These are phyloP conservation scores for Chlorophyllum brunneum DNA, from an alignment of 768 basidiomycete species.

Conservation along the genomic window DNA sequence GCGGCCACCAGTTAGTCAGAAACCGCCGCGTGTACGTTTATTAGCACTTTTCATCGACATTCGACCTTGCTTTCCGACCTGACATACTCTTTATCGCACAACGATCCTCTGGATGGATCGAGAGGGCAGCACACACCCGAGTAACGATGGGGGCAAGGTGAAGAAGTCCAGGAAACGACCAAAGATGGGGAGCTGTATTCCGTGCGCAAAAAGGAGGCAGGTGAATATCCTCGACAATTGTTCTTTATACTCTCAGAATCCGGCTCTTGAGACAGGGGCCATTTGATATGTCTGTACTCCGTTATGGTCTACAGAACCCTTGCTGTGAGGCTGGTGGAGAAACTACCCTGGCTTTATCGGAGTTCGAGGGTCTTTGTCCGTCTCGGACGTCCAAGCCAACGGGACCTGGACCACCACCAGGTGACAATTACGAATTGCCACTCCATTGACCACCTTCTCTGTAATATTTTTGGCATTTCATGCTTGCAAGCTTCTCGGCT, in stretches of 20 bases:
- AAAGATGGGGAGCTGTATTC: slow-evolving; percentile 46
- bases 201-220: slow-evolving; percentile 54
- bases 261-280: background rate
- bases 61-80: background rate
- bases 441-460: background rate
- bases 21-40: background rate
- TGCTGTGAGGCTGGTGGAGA: background rate
- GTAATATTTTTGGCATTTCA: slow-evolving; percentile 1
- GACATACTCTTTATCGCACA: background rate
- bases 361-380: slow-evolving; percentile 8
- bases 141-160: slow-evolving; percentile 24
- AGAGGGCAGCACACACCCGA: background rate
- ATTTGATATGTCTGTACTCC: background rate
- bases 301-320: background rate
- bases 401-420: slow-evolving; percentile 2
- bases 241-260: background rate
- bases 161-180: slow-evolving; percentile 49
- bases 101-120: background rate
- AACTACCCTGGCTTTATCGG: background rate
- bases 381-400: slow-evolving; percentile 1
- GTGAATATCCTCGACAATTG: slow-evolving; percentile 24
- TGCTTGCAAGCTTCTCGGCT: background rate
- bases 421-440: background rate
- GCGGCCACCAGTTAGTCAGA: slow-evolving; percentile 9
- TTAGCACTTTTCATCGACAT: background rate